Percentiles rank a stretch among this genome's conserved stretches.
Evolutionary conservation across 2,329 filamentous ascomycete genomes (phyloP).

Genomic region (Colletotrichum paranaense): DNA sequence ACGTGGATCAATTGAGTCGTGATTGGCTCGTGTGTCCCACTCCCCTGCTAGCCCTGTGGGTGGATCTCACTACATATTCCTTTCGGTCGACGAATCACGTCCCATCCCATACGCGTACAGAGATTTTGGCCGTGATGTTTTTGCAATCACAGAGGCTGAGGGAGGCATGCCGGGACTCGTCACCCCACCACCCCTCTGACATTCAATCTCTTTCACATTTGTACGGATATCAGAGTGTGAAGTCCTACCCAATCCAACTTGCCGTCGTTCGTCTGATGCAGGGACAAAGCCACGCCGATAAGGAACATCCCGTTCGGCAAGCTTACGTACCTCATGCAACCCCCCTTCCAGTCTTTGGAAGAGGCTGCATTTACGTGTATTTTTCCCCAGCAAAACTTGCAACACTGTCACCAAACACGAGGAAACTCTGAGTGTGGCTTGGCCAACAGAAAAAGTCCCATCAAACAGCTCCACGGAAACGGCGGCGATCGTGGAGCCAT

Average conservation of each 20-base stretch:
- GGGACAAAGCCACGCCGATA: not conserved
- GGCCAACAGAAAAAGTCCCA: no score
- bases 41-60: not conserved
- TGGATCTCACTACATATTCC: not conserved
- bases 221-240: not conserved
- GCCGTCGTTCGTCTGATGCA: not conserved
- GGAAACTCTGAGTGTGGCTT: no score
- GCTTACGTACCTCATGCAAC: not conserved
- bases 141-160: not conserved
- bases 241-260: not conserved
- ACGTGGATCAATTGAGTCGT: not conserved
- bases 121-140: not conserved
- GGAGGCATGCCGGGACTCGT: not conserved
- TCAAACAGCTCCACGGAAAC: no score
- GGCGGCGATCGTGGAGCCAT: no score
- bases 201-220: not conserved
- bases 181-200: not conserved
- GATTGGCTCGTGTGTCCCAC: not conserved
- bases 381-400: not conserved
- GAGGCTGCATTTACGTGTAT: not conserved
- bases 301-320: not conserved
- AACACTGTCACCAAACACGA: not conserved
- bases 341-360: no score
- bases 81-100: constrained; percentile 1
- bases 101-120: constrained; percentile 16